Evolutionary conservation across 1,284 basidiomycete species (phyloP).

Genomic region (Lentinula novae-zelandiae): DNA sequence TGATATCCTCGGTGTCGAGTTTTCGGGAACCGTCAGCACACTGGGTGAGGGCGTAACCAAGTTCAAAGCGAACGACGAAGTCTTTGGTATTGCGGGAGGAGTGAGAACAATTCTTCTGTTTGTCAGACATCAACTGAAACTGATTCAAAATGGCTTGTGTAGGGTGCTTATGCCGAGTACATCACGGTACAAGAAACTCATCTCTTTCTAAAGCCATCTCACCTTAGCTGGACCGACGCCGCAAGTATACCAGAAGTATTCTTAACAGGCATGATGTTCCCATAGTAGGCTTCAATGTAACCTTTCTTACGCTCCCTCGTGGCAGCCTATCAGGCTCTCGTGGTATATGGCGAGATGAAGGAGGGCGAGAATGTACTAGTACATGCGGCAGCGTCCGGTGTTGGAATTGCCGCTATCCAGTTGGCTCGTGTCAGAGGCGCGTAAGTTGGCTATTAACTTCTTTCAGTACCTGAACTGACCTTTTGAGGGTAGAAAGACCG

Average conservation of each 20-base stretch:
- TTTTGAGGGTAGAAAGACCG: conserved; percentile 46
- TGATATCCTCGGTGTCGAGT: conserved; percentile 87
- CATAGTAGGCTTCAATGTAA: conserved; percentile 9
- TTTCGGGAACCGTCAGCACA: conserved; percentile 70
- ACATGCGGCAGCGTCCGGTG: conserved; percentile 89
- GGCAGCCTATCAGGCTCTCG: conserved; percentile 79
- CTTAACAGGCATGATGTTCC: conserved; percentile 61
- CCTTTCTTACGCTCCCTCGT: background rate
- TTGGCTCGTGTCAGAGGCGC: conserved; percentile 75
- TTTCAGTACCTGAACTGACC: conserved; percentile 6
- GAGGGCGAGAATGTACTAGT: conserved; percentile 77
- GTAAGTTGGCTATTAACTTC: conserved; percentile 40
- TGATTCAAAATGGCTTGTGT: background rate
- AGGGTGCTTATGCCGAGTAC: conserved; percentile 95
- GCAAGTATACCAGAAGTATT: conserved; percentile 86
- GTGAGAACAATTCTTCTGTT: conserved; percentile 25
- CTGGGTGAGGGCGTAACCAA: conserved; percentile 50
- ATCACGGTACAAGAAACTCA: conserved; percentile 67
- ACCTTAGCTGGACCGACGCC: conserved; percentile 81
- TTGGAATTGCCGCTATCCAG: conserved; percentile 90
- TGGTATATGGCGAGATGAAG: conserved; percentile 68
- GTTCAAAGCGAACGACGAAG: conserved; percentile 80
- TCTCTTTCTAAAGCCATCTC: conserved; percentile 71
- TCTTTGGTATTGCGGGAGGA: conserved; percentile 72
- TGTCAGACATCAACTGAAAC: background rate